Base-by-base conservation (phyloP, 2,329 filamentous ascomycete species). In the Paraphoma sp. region DNA sequence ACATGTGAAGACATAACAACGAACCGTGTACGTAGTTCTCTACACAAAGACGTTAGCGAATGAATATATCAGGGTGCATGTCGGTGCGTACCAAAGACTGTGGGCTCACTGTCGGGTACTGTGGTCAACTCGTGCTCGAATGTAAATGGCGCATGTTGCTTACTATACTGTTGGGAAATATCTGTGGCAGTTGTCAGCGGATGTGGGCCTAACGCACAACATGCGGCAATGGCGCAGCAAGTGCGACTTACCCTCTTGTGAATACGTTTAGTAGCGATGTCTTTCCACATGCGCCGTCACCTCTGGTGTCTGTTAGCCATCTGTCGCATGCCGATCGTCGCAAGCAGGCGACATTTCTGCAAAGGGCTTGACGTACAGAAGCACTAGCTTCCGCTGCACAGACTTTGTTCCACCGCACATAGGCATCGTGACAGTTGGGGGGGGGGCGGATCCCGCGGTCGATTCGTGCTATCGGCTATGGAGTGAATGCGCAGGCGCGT, bases 11-110 rank as follows among this genome's bases (percentile, higher is more conserved):
- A 7, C 14, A 50, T 56, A 42, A 55, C 43, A 46, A 69, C 84
- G 75, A 85, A 96, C 92, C 93, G 77, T 99, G 94, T 62, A 99
- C 94, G 79, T 98, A 99, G 80, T 99, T 99, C 78, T 99, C 94
- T 86, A 43, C 40, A 45, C 41, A 43, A 18, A 43, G 12, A 40
- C 31, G 61, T 72, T 63, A 79, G 71, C 55, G 14, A 36, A 30
- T 30, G 31, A n/a, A 7, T 42, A 42, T 7, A 4, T 17, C 16
- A 17, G 10, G n/a, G 44, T 47, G 28, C 8, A 11, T 28, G 45
- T 17, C 12, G 36, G 48, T 33, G 38, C 81, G 65, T 77, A 86
- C 84, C 84, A 79, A 97, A 97, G 64, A 97, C 94, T 36, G 94
- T 99, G 52, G 95, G 95, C 80, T 98, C 93, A 82, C 85, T 88